These are phyloP conservation scores for Calonectria ilicicola DNA, from an alignment of 2,329 filamentous ascomycete genomes.

Conservation along the genomic window DNA sequence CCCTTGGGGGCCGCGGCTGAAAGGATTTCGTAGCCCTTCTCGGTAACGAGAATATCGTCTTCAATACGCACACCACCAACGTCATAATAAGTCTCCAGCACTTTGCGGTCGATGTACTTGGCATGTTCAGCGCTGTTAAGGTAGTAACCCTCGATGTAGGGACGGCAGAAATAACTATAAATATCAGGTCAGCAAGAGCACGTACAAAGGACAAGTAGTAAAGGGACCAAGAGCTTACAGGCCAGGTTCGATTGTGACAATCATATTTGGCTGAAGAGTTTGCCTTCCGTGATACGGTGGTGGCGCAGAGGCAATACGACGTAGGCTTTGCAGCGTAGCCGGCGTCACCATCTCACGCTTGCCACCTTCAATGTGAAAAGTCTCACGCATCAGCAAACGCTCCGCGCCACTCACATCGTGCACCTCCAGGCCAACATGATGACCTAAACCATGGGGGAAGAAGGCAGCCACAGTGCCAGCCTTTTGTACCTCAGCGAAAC, in stretches of 20 bases:
- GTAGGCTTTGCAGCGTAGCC: conserved; percentile 47
- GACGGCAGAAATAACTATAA: conserved; percentile 77
- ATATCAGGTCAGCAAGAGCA: conserved; percentile 1
- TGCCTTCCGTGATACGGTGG: conserved; percentile 50
- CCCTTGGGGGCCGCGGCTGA: conserved; percentile 80
- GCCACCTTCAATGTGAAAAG: conserved; percentile 46
- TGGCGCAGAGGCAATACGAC: conserved; percentile 36
- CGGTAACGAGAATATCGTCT: conserved; percentile 86
- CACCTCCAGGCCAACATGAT: conserved; percentile 75
- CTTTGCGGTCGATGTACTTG: conserved; percentile 73
- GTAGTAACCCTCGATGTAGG: conserved; percentile 78
- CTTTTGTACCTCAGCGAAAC: conserved; percentile 65
- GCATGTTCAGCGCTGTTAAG: conserved; percentile 68
- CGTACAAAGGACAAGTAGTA: neutral
- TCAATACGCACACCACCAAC: conserved; percentile 95
- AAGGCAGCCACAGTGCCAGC: conserved; percentile 70
- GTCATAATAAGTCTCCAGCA: conserved; percentile 76
- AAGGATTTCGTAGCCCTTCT: conserved; percentile 84
- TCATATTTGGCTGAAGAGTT: conserved; percentile 69
- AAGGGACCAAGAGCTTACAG: conserved; percentile 56
- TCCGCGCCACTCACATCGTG: conserved; percentile 66
- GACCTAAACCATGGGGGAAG: conserved; percentile 74
- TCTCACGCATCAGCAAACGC: conserved; percentile 47
- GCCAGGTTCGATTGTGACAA: conserved; percentile 85
- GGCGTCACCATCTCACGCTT: conserved; percentile 58